Base-by-base conservation (phyloP, 2,329 filamentous ascomycete species). In the Cladophialophora chaetospira region DNA sequence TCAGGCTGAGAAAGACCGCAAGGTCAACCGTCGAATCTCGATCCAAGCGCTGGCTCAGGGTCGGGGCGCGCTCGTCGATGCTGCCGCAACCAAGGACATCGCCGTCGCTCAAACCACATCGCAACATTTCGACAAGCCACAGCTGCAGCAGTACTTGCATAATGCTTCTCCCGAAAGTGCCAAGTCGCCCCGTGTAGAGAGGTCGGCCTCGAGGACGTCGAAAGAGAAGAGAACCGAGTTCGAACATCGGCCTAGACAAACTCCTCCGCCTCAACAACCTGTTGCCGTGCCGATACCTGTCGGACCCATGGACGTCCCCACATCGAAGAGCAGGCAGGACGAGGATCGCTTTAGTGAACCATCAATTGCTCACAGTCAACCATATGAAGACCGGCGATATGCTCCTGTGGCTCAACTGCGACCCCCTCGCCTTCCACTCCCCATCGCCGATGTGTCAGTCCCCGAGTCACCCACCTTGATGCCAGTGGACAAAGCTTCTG, bases 371-470 rank as follows among this genome's bases (percentile, higher is more conserved):
- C 49, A 25, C 26, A 53, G 35, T 31, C 49, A 53, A n/a, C 54
- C 52, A 15, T 62, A 63, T 29, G 53, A 62, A 5, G 57, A 62
- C 19, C 54, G 62, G 35, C 54, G 53, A 26, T 65, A 63, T 48
- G 56, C 52, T n/a, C 59, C 61, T 4, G 53, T 62, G 10, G 53
- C 63, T 11, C 54, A 63, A 43, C 57, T 60, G 40, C 58, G 76
- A n/a, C 93, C 93, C 43, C 93, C 93, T 48, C 88, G 93, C 59
- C 79, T 97, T 67, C 93, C 93, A 57, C 83, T 97, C 57, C 92
- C 93, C 53, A 97, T 97, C 67, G 91, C 95, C 67, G 90, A 97
- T 77, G 91, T 96, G 71, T 87, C 94, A 66, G 91, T 88, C 1
- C 93, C 93, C 1, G 92, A 92, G 23, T 97, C 92, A 42, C 93